phyloP scores from a whole-genome alignment of 202 grass and related monocot species.

The Hordeum pubiflorum region DNA sequence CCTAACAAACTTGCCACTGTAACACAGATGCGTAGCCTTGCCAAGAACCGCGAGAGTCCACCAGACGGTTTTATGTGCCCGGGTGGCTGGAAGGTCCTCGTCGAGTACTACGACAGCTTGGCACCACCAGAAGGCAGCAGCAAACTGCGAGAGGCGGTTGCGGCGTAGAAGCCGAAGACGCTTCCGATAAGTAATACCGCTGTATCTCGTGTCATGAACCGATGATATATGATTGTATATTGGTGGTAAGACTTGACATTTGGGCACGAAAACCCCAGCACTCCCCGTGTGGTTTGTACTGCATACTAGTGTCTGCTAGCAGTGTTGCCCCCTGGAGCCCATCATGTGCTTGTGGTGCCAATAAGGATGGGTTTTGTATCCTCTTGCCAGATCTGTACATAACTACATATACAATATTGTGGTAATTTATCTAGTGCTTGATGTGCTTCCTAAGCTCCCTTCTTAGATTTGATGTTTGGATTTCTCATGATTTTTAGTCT shows the following conservation, averaged over 20 bases:
- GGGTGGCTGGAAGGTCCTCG: conserved; percentile 87
- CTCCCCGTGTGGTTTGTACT: conserved; percentile 16
- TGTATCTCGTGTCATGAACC: background rate
- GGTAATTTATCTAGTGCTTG: conserved; percentile 7
- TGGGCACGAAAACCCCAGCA: conserved; percentile 12
- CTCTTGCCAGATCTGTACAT: conserved; percentile 31
- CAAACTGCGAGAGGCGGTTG: conserved; percentile 60
- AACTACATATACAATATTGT: conserved; percentile 18
- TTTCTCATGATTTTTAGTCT: background rate
- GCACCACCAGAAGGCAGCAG: conserved; percentile 36
- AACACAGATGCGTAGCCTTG: conserved; percentile 87
- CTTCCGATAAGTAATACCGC: background rate
- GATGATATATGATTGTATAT: conserved; percentile 34
- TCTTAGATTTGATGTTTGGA: background rate
- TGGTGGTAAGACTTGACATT: conserved; percentile 18
- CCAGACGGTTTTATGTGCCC: conserved; percentile 98
- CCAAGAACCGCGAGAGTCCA: conserved; percentile 69
- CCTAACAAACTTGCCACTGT: conserved; percentile 17
- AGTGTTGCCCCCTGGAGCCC: conserved; percentile 18
- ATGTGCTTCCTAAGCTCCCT: conserved; percentile 10
- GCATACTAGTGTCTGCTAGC: background rate
- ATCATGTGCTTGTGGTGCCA: conserved; percentile 14
- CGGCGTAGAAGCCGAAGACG: conserved; percentile 43
- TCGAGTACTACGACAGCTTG: conserved; percentile 84
- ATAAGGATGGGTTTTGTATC: conserved; percentile 30